A percentile compares a stretch with the other conserved stretches of the same genome.
These are phyloP conservation scores for Pythium phragmitis DNA, from an alignment of 352 stramenopile genomes.

Conservation along the genomic window DNA sequence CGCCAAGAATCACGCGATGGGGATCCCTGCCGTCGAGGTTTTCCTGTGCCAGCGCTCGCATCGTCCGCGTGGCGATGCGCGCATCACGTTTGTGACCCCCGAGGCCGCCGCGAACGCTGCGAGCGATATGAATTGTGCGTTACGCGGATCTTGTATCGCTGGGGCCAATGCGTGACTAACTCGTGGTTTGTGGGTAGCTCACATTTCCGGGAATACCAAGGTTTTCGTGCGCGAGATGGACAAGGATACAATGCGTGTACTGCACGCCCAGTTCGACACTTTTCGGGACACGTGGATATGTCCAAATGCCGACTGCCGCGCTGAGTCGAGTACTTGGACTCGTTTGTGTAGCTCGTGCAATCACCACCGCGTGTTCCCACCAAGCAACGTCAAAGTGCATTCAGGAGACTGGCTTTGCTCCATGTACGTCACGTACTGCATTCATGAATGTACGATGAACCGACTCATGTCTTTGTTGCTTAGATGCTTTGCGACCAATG, in stretches of 20 bases:
- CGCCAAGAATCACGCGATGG: slow-evolving; percentile 30
- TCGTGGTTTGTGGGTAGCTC: background rate
- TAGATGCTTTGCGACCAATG: slow-evolving; percentile 16
- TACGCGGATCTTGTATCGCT: background rate
- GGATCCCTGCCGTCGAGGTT: slow-evolving; percentile 24
- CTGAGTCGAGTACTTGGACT: slow-evolving; percentile 66
- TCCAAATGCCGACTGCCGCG: slow-evolving; percentile 35
- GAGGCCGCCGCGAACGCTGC: slow-evolving; percentile 6
- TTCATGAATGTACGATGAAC: too few species aligned
- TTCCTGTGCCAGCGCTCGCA: slow-evolving; percentile 17
- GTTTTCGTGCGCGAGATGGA: slow-evolving; percentile 17
- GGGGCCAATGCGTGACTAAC: background rate
- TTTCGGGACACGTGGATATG: slow-evolving; percentile 58
- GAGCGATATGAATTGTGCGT: slow-evolving; percentile 13
- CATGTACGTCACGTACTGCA: slow-evolving; percentile 37
- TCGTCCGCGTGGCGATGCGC: slow-evolving; percentile 15
- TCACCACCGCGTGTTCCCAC: slow-evolving; percentile 47
- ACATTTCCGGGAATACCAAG: background rate
- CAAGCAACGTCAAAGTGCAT: slow-evolving; percentile 46
- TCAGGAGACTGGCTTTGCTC: slow-evolving; percentile 64
- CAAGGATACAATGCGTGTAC: slow-evolving; percentile 4
- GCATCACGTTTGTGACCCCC: slow-evolving; percentile 7
- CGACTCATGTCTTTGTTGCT: background rate
- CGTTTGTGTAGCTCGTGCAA: slow-evolving; percentile 47
- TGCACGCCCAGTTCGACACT: slow-evolving; percentile 15